Base-by-base conservation (phyloP, 1,284 basidiomycete genomes). In the Pyrrhoderma noxium region DNA sequence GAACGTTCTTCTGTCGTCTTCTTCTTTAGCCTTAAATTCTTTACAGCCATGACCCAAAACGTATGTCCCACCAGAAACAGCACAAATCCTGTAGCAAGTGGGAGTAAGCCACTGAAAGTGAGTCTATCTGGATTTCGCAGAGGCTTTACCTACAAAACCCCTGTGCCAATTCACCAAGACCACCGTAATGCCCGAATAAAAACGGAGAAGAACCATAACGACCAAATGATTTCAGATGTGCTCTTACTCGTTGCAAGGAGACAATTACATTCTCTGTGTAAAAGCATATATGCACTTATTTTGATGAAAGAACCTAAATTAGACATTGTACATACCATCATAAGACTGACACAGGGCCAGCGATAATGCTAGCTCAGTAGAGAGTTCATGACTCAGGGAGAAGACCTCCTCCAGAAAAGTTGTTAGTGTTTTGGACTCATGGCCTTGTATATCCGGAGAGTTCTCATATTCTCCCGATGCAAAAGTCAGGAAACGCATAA, bases 151-250 rank as follows among this genome's bases (percentile, higher is more conserved):
- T 64, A 66, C 93, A 95, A 64, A 94, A 97, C 0, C 91, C 93
- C 66, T 96, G 93, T 0, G 88, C 78, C n/a, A 95, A 81, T 62
- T 96, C 93, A 2, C 93, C 93, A 0, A 85, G 73, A 2, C 93
- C 92, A 25, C 95, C 95, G 64, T 97, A 98, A 60, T 97, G 93
- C 0, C 91, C 92, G 3, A 98, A 77, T 13, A 99, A 78, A 68
- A 94, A 98, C 0, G 95, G 84, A 0, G 90, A 92, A 8, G 88
- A 70, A 4, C 95, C 95, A 62, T 96, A 98, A 27, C 89, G 76
- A 1, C 95, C 94, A 11, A 84, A 70, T 1, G 92, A 90, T 38
- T 74, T 79, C 19, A 98, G 74, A 63, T 91, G 93, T 25, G 73
- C 69, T 11, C 82, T 76, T 16, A 93, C 70, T 8, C 92, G 79